Evolutionary conservation across 192 early-diverging fungal species (phyloP).

Genomic region (Cetraspora pellucida): DNA sequence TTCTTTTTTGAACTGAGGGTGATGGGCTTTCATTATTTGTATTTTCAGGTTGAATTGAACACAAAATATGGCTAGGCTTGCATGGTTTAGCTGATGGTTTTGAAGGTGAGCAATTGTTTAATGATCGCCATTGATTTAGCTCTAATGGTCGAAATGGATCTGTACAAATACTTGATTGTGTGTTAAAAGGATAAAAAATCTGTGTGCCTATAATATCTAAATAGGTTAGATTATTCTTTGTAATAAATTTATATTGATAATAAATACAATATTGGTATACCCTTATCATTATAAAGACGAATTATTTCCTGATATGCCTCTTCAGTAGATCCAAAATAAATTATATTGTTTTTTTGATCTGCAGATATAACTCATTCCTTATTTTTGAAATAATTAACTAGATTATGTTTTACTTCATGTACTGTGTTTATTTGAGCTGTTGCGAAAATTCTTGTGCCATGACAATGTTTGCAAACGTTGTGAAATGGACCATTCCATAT

Average conservation of each 20-base stretch:
- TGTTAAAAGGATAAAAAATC: too few species aligned
- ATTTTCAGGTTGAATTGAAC: not conserved
- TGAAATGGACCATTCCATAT: conserved; percentile 4
- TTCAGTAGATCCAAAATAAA: not conserved
- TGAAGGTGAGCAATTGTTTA: not conserved
- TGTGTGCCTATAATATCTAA: too few species aligned
- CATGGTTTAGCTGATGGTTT: conserved; percentile 2
- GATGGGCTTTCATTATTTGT: conserved; percentile 1
- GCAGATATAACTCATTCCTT: not conserved
- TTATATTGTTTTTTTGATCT: not conserved
- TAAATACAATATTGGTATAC: too few species aligned
- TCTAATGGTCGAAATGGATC: not conserved
- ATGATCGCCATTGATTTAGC: not conserved
- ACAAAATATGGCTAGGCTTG: not conserved
- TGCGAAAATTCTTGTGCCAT: not conserved
- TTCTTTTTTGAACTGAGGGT: not conserved
- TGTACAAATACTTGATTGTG: too few species aligned
- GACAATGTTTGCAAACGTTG: conserved; percentile 3
- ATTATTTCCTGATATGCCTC: conserved; percentile 4
- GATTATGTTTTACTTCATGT: not conserved
- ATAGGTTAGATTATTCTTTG: too few species aligned
- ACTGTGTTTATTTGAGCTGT: not conserved
- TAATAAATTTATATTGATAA: too few species aligned
- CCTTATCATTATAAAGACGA: too few species aligned
- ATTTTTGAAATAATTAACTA: conserved; percentile 10